phyloP scores from a whole-genome alignment of 164 flowering plant species.

The Macadamia integrifolia region DNA sequence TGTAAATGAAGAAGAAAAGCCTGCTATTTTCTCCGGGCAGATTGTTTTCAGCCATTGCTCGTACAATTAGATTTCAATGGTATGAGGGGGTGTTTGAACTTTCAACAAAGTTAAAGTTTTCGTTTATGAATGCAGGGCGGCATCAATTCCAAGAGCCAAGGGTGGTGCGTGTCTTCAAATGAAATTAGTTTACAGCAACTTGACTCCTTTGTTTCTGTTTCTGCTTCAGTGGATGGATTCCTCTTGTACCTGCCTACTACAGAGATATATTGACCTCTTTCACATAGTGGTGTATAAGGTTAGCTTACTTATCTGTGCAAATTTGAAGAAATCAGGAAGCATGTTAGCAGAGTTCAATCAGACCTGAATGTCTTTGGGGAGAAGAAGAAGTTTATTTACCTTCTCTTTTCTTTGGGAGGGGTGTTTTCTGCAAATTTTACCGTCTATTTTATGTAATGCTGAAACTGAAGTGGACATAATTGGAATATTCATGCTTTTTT shows the following conservation, averaged over 20 bases:
- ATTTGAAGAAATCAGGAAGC: neutral
- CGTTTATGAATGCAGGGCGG: conserved; percentile 43
- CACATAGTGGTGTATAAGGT: conserved; percentile 70
- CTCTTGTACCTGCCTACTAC: conserved; percentile 64
- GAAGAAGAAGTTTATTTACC: too few relatives aligned
- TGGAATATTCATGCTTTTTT: neutral
- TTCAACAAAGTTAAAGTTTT: neutral
- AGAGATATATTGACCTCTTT: conserved; percentile 56
- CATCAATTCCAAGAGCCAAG: conserved; percentile 66
- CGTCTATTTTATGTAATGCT: too few relatives aligned
- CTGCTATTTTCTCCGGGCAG: neutral
- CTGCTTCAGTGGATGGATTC: conserved; percentile 73
- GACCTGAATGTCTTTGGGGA: too few relatives aligned
- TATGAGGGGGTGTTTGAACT: neutral
- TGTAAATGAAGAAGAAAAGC: neutral
- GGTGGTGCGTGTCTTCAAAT: conserved; percentile 60
- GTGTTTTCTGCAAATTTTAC: too few relatives aligned
- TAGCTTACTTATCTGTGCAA: neutral
- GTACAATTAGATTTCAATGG: neutral
- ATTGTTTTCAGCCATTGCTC: neutral
- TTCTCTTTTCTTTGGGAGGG: neutral
- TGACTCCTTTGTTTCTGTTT: conserved; percentile 58
- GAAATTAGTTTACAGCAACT: conserved; percentile 65
- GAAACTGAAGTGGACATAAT: neutral
- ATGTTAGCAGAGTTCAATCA: too few relatives aligned